Conservation (phyloP, 371 early-diverging fungal species). For the Mycotypha africana region DNA sequence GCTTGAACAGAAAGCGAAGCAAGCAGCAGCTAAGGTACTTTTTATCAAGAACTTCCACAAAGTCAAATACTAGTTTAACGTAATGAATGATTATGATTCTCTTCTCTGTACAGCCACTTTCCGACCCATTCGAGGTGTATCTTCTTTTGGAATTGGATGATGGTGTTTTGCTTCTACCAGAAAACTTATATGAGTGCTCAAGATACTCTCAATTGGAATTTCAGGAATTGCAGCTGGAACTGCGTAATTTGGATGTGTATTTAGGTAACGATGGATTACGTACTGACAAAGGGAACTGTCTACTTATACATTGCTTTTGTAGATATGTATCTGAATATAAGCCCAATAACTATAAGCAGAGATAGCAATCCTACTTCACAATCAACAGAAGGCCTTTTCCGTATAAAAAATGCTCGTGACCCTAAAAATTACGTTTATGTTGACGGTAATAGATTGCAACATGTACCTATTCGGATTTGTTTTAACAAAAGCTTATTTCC, state of each 20-base stretch:
- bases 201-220: conserved; percentile 56
- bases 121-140: conserved; percentile 66
- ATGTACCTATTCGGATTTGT: no score
- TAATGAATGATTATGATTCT: neutral
- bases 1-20: conserved; percentile 40
- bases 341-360: conserved; percentile 61
- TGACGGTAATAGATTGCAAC: conserved; percentile 42
- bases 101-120: conserved; percentile 27
- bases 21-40: conserved; percentile 61
- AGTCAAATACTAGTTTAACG: neutral
- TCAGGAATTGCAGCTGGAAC: conserved; percentile 62
- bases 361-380: conserved; percentile 31
- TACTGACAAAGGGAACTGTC: no score
- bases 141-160: conserved; percentile 49
- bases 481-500: no score
- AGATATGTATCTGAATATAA: conserved; percentile 63
- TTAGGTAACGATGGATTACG: conserved; percentile 59
- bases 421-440: conserved; percentile 52
- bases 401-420: conserved; percentile 34
- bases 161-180: conserved; percentile 61
- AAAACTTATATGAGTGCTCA: conserved; percentile 66
- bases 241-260: conserved; percentile 61
- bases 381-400: conserved; percentile 18
- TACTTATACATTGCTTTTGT: no score
- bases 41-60: neutral